Conservation (phyloP, 78 protist species). For the Dictyostelium brefeldianum region DNA sequence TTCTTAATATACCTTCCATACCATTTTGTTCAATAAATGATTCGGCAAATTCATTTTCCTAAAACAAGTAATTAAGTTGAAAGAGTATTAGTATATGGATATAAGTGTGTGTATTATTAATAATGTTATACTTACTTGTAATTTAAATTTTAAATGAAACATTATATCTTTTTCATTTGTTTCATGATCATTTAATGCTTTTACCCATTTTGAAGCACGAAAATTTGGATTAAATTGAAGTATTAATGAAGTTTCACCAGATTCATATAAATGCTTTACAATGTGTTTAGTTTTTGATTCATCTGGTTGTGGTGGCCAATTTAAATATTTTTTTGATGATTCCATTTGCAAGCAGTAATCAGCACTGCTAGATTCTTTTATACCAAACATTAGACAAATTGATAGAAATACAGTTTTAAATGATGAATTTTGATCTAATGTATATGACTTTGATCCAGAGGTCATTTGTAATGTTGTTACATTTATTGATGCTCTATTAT, state of each 20-base stretch:
- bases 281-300: conserved; percentile 56
- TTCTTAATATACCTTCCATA: conserved; percentile 65
- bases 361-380: background rate
- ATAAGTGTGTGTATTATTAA: background rate
- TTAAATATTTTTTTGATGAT: conserved; percentile 44
- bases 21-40: conserved; percentile 75
- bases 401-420: conserved; percentile 64
- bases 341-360: conserved; percentile 50
- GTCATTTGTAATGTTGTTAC: conserved; percentile 19
- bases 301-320: conserved; percentile 52
- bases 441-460: conserved; percentile 37
- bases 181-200: conserved; percentile 24
- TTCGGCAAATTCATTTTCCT: conserved; percentile 79
- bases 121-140: conserved; percentile 19
- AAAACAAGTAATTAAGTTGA: background rate
- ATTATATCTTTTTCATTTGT: conserved; percentile 55
- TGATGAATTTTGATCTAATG: conserved; percentile 39
- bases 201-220: conserved; percentile 59
- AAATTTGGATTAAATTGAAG: conserved; percentile 36
- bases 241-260: conserved; percentile 46
- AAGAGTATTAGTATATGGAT: no score
- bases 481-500: conserved; percentile 37
- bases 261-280: conserved; percentile 46
- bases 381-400: conserved; percentile 64
- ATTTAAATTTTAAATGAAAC: conserved; percentile 72